Percentiles rank a stretch among this genome's conserved stretches.
Conservation (phyloP, 495 filamentous ascomycete genomes). For the Parachaetomium inaequale region DNA sequence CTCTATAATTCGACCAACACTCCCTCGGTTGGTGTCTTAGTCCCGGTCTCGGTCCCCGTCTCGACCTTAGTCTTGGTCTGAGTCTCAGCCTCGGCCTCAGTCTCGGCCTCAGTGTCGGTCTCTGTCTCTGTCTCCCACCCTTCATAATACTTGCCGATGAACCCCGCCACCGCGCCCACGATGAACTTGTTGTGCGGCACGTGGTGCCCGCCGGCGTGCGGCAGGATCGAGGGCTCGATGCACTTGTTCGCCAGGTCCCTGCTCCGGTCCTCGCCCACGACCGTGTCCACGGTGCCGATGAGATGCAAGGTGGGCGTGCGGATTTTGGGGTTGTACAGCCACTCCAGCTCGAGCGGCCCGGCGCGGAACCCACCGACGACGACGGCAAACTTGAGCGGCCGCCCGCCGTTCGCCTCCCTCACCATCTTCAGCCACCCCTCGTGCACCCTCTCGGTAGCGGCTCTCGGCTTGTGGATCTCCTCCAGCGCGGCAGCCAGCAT, state of each 20-base stretch:
- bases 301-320: conserved; percentile 77
- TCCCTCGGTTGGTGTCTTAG: no score
- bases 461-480: conserved; percentile 42
- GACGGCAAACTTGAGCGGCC: conserved; percentile 71
- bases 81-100: neutral
- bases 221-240: conserved; percentile 60
- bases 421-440: conserved; percentile 36
- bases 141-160: no score
- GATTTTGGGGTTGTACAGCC: conserved; percentile 75
- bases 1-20: no score
- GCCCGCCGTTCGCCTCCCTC: conserved; percentile 48
- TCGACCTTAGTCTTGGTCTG: neutral
- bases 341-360: conserved; percentile 54
- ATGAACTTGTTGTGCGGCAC: conserved; percentile 78
- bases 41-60: no score
- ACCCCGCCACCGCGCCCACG: conserved; percentile 66
- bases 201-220: conserved; percentile 92
- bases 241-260: conserved; percentile 64
- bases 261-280: conserved; percentile 75
- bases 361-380: conserved; percentile 77
- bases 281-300: conserved; percentile 78
- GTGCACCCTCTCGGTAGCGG: conserved; percentile 15
- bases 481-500: conserved; percentile 68
- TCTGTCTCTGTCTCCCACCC: no score
- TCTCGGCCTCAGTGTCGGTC: no score